These are phyloP conservation scores for Lindgomyces ingoldianus DNA, from an alignment of 495 filamentous ascomycete species.

Conservation along the genomic window DNA sequence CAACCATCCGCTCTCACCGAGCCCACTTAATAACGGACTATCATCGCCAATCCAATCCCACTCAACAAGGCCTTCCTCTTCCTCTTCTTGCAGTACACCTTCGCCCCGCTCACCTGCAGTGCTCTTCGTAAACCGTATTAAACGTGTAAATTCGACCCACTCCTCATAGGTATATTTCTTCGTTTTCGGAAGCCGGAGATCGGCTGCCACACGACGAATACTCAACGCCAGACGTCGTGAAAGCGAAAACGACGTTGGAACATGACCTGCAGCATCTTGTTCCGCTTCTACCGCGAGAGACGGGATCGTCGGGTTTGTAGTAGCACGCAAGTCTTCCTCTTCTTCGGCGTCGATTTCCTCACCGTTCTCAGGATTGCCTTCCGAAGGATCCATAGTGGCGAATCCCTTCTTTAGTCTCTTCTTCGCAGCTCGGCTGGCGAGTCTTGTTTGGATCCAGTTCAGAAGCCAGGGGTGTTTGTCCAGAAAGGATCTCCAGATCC, in stretches of 20 bases:
- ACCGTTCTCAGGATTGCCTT: background rate
- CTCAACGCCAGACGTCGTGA: slow-evolving; percentile 56
- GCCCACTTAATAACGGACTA: slow-evolving; percentile 59
- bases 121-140: slow-evolving; percentile 50
- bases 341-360: background rate
- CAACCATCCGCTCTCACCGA: slow-evolving; percentile 62
- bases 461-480: slow-evolving; percentile 49
- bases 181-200: slow-evolving; percentile 47
- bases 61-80: slow-evolving; percentile 58
- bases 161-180: slow-evolving; percentile 63
- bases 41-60: slow-evolving; percentile 72
- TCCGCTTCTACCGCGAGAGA: slow-evolving; percentile 13
- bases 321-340: background rate
- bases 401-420: slow-evolving; percentile 55
- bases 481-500: slow-evolving; percentile 51
- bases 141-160: slow-evolving; percentile 62
- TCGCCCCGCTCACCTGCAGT: background rate
- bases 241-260: slow-evolving; percentile 43
- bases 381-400: slow-evolving; percentile 23
- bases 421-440: slow-evolving; percentile 42
- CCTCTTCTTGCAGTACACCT: slow-evolving; percentile 44
- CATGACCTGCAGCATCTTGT: background rate
- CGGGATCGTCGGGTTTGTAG: background rate
- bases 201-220: slow-evolving; percentile 54
- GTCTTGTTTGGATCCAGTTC: slow-evolving; percentile 44